Evolutionary conservation across 148 eudicot genomes (phyloP), one percentile per base, ranked within the genome.

Genomic region (Agrostemma githago): DNA sequence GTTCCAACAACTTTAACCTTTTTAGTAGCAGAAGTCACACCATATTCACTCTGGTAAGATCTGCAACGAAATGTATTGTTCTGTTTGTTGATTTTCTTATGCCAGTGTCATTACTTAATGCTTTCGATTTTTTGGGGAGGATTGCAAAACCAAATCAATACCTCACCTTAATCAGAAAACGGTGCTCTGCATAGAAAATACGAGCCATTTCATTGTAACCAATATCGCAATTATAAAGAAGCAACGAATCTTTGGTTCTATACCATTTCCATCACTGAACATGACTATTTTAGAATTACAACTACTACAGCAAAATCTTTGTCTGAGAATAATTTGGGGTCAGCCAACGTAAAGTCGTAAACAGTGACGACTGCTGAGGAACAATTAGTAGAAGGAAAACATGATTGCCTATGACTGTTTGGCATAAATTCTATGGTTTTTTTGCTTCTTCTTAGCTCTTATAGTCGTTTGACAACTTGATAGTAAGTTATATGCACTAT

Each of bases 21-120:
- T 86, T 95, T 59, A 95, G 99, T 84, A 95, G 99, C 84, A 89
- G 99, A 65, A 95, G 97, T 79, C 99, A 95, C 81, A 95, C 99
- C 70, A 95, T 95, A 79, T 95, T 95, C 78, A 92, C 99, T 34
- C 83, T 95, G 97, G 99, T 95, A 84, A 77, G 70, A 43, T 62
- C 46, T 48, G 19, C 39, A 44, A 61, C 46, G 26, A 19, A 57
- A 15, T 65, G 42, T 59, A 76, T 60, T 63, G 58, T 44, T 39
- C 26, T 11, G 10, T 76, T 60, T 9, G 8, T 43, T 11, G 21
- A 26, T 70, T 68, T 64, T 38, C 67, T 40, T 21, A 62, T 39
- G 4, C 40, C n/a, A 21, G 16, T 57, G 34, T 34, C 46, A n/a
- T 2, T 43, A 6, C 8, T n/a, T 42, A 14, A 5, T 61, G 34